Percentiles rank a stretch among this genome's conserved stretches.
Evolutionary conservation across 192 early-diverging fungal genomes (phyloP).

Genomic region (Rhizophagus prolifer): DNA sequence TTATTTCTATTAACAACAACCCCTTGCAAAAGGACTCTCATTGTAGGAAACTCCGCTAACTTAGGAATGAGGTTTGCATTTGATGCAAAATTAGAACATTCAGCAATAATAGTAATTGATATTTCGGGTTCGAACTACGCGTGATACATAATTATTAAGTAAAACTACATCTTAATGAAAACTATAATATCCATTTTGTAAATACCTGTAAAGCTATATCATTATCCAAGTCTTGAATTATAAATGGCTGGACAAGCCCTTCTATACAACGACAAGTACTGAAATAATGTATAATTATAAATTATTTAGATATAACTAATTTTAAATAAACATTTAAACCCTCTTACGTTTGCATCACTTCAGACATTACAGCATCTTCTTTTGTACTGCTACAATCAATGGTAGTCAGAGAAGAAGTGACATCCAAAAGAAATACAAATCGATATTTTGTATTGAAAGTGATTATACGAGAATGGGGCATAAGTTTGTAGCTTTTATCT

Average conservation of each 20-base stretch:
- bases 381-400: slow-evolving; percentile 43
- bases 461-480: slow-evolving; percentile 66
- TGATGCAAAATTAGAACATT: slow-evolving; percentile 62
- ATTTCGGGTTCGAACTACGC: slow-evolving; percentile 38
- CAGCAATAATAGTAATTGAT: slow-evolving; percentile 56
- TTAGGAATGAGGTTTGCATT: slow-evolving; percentile 57
- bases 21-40: slow-evolving; percentile 56
- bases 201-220: slow-evolving; percentile 21
- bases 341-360: slow-evolving; percentile 51
- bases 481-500: slow-evolving; percentile 48
- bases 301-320: background rate
- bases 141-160: background rate
- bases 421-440: slow-evolving; percentile 69
- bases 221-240: slow-evolving; percentile 28
- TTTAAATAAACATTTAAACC: background rate
- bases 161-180: too few species aligned
- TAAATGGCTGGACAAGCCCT: slow-evolving; percentile 37
- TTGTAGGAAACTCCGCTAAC: slow-evolving; percentile 57
- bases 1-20: slow-evolving; percentile 42
- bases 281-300: background rate
- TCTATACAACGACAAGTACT: slow-evolving; percentile 10
- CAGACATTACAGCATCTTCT: slow-evolving; percentile 45
- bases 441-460: slow-evolving; percentile 57
- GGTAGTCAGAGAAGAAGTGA: slow-evolving; percentile 65
- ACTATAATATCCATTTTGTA: too few species aligned